Evolutionary conservation across 1,284 basidiomycete species (phyloP).

Genomic region (Chalciporus sp.): DNA sequence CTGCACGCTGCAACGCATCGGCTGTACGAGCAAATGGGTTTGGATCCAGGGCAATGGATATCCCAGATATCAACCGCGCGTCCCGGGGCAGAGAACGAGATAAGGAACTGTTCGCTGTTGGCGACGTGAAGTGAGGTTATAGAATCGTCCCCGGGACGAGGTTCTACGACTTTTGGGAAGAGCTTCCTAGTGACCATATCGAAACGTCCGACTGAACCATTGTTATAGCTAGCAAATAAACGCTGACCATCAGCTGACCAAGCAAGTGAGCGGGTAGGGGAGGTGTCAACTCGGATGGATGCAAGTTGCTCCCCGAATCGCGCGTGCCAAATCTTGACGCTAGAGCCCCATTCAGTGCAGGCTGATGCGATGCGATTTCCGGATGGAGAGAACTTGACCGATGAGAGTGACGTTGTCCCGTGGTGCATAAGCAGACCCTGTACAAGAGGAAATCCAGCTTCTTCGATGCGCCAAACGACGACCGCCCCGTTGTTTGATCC

Average conservation of each 20-base stretch:
- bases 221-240: slow-evolving; percentile 2
- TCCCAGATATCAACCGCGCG: slow-evolving; percentile 16
- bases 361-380: slow-evolving; percentile 1
- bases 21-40: background rate
- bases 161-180: background rate
- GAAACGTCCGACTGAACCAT: slow-evolving; percentile 9
- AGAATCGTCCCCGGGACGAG: slow-evolving; percentile 1
- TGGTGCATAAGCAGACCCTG: background rate
- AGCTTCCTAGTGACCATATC: background rate
- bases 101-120: slow-evolving; percentile 6
- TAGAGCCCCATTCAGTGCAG: background rate
- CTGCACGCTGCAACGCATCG: background rate
- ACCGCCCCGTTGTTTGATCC: background rate
- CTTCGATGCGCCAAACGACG: background rate
- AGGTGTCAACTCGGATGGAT: background rate
- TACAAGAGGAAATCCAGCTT: background rate
- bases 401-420: background rate
- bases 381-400: slow-evolving; percentile 1
- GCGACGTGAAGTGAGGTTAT: slow-evolving; percentile 10
- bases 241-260: slow-evolving; percentile 12
- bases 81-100: slow-evolving; percentile 11
- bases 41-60: background rate
- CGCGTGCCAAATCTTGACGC: background rate
- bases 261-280: slow-evolving; percentile 5
- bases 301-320: background rate